These are phyloP conservation scores for Miscanthus sacchariflorus DNA, from an alignment of 202 grass and related monocot species.

Conservation along the genomic window DNA sequence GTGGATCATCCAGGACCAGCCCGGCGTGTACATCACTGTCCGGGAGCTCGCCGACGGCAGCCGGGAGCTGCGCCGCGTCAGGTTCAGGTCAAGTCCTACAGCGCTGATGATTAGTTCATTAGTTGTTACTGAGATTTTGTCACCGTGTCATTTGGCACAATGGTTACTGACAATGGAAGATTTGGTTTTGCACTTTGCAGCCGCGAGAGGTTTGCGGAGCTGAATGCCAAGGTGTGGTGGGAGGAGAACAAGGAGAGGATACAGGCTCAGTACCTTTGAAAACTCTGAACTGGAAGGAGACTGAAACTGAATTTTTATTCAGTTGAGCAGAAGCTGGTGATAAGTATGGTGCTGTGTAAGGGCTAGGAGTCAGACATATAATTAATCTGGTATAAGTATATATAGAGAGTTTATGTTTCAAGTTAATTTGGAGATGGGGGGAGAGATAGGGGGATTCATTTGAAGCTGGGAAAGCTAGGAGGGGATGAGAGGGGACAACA, in stretches of 20 bases:
- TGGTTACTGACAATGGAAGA: background rate
- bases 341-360: constrained; percentile 10
- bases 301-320: background rate
- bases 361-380: constrained; percentile 4
- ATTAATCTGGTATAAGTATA: constrained; percentile 44
- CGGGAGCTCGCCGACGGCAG: constrained; percentile 69
- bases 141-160: background rate
- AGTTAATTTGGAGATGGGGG: constrained; percentile 39
- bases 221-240: constrained; percentile 87
- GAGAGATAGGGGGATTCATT: constrained; percentile 9
- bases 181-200: constrained; percentile 42
- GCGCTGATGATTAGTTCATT: background rate
- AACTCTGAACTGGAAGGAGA: background rate
- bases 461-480: constrained; percentile 40
- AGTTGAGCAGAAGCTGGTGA: constrained; percentile 4
- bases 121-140: background rate
- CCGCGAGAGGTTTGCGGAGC: constrained; percentile 81
- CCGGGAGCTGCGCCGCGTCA: constrained; percentile 79
- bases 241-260: constrained; percentile 93
- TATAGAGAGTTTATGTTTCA: constrained; percentile 21
- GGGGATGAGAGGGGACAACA: constrained; percentile 8
- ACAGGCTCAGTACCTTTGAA: constrained; percentile 70
- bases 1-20: constrained; percentile 79
- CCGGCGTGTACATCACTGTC: constrained; percentile 85
- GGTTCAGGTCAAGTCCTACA: constrained; percentile 57